Base-by-base conservation (phyloP, 2,329 filamentous ascomycete species). In the Aspergillus hiratsukae region DNA sequence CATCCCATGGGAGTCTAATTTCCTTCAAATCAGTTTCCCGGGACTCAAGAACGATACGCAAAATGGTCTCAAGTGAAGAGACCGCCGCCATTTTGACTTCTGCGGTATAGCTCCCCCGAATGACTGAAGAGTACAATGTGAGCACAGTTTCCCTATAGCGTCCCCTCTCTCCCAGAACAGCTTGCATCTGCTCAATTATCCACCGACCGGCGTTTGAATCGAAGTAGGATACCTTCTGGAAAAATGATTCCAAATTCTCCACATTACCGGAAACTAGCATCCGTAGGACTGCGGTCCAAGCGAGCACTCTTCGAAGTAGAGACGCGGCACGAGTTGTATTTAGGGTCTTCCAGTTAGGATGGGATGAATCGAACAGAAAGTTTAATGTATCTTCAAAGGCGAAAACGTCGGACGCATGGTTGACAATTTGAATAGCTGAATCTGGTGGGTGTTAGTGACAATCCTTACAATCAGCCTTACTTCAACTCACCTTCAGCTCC, bases 171-270 rank as follows among this genome's bases (percentile, higher is more conserved):
- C 62, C 58, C 19, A 74, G 60, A 17, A 57, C 56, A 4, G 64
- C 60, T 10, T 72, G 64, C 1, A 74, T 58, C 27, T 64, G 65
- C 45, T 74, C 65, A 37, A 73, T 52, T 7, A 76, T 52, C 72
- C 72, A 76, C 45, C 65, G 64, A 25, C 64, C 67, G 21, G 67
- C 68, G 60, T 76, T 68, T 8, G 66, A 59, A 53, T 75, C 73
- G 11, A 67, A 66, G 1, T 48, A 48, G 3, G 69, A 68, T 27
- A 74, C 60, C 11, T 52, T 59, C 11, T 58, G 57, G 43, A 70
- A 61, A 23, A 73, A 66, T 1, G 51, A 14, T 11, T 58, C 52
- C 17, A 72, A 43, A 1, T 61, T 57, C 1, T 60, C 50, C 49
- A 61, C 58, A 37, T 64, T 54, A 7, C 52, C 51, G 0, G 57